A percentile compares a stretch with the other conserved stretches of the same genome.
Evolutionary conservation across 2,329 filamentous ascomycete genomes (phyloP).

Genomic region (Coniochaeta sp.): DNA sequence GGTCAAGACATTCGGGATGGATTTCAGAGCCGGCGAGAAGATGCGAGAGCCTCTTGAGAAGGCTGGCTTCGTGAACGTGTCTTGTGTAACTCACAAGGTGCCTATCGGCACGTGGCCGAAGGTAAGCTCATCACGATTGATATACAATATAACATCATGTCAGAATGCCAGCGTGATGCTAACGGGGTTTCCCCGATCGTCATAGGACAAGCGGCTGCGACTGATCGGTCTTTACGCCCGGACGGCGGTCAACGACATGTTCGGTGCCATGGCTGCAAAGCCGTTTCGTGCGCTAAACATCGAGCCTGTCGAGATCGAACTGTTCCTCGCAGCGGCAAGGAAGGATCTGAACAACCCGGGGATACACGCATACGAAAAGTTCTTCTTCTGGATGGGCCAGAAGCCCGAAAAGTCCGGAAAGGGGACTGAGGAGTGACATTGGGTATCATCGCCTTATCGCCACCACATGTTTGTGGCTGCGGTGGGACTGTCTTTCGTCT

Average conservation of each 20-base stretch:
- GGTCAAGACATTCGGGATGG: conserved; percentile 27
- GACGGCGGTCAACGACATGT: conserved; percentile 24
- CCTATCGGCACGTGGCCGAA: conserved; percentile 35
- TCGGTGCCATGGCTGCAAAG: conserved; percentile 26
- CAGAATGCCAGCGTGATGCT: not conserved
- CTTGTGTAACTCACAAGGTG: conserved; percentile 29
- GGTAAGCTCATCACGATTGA: not conserved
- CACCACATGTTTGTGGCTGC: not conserved
- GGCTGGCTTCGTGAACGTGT: conserved; percentile 35
- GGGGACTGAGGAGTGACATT: not conserved
- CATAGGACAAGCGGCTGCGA: conserved; percentile 24
- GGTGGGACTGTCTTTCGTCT: not conserved
- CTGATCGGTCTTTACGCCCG: conserved; percentile 31
- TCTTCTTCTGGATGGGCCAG: not conserved
- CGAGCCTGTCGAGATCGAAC: conserved; percentile 19
- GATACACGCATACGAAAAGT: not conserved
- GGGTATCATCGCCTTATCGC: too few species aligned
- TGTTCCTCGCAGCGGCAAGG: conserved; percentile 21
- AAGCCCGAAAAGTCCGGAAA: not conserved
- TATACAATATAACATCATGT: too few species aligned
- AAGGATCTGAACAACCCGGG: conserved; percentile 2
- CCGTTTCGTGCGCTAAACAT: conserved; percentile 27
- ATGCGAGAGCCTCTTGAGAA: conserved; percentile 23
- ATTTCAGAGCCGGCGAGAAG: conserved; percentile 19
- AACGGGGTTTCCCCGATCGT: not conserved